Evolutionary conservation across 2,329 filamentous ascomycete genomes (phyloP).

Genomic region (Colletotrichum somersetense): DNA sequence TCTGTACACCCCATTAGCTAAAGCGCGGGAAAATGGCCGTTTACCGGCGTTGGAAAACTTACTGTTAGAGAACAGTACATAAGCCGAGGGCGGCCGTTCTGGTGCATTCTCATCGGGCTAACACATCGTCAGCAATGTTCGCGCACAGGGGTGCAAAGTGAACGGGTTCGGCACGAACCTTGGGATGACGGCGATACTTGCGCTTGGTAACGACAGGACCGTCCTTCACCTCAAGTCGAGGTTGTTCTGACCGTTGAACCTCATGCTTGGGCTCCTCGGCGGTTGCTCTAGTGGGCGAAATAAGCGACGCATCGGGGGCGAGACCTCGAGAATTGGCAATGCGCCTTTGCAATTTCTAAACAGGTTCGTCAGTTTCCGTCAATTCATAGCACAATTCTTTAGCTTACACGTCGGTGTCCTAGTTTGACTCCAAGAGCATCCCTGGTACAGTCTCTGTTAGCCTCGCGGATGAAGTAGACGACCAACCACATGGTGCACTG

Average conservation of each 20-base stretch:
- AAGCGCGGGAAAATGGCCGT: neutral
- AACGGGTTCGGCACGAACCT: constrained; percentile 60
- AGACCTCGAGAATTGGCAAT: constrained; percentile 81
- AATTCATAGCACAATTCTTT: neutral
- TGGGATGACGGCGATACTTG: constrained; percentile 83
- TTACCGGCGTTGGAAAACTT: constrained; percentile 52
- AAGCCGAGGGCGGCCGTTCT: constrained; percentile 83
- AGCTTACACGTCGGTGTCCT: constrained; percentile 81
- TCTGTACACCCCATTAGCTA: constrained; percentile 58
- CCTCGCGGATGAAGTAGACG: neutral
- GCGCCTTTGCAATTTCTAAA: constrained; percentile 82
- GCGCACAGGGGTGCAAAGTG: neutral
- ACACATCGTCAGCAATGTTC: constrained; percentile 4
- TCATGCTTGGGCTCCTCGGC: constrained; percentile 69
- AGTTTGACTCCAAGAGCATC: constrained; percentile 82
- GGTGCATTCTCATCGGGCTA: constrained; percentile 84
- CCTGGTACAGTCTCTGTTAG: constrained; percentile 53
- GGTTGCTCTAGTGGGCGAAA: constrained; percentile 61
- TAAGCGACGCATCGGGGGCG: constrained; percentile 65
- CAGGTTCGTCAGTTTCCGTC: neutral
- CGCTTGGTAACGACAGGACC: constrained; percentile 68
- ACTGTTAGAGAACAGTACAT: constrained; percentile 90
- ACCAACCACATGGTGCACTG: constrained; percentile 50
- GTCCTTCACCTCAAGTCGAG: constrained; percentile 55
- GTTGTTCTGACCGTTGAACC: constrained; percentile 63